Percentiles rank a stretch among this genome's conserved stretches.
phyloP scores from a whole-genome alignment of 225 moss, liverwort and hornwort genomes.

The Takakia lepidozioides region DNA sequence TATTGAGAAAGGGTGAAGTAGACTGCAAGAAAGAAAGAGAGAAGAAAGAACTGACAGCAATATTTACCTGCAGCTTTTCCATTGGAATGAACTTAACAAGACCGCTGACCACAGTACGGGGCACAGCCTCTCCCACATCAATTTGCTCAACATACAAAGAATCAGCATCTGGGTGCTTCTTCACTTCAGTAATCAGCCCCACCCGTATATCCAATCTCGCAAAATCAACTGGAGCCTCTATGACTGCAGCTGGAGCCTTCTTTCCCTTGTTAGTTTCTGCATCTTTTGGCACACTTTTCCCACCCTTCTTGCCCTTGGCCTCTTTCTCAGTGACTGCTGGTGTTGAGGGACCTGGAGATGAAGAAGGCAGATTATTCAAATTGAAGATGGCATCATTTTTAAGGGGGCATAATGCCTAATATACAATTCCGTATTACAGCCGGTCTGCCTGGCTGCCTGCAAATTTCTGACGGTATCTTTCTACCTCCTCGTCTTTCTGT shows the following conservation, averaged over 20 bases:
- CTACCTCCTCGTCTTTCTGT: slow-evolving; percentile 83
- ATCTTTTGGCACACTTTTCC: too few relatives aligned
- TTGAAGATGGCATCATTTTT: too few relatives aligned
- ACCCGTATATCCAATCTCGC: slow-evolving; percentile 80
- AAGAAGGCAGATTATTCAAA: too few relatives aligned
- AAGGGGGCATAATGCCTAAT: too few relatives aligned
- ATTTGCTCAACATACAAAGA: slow-evolving; percentile 58
- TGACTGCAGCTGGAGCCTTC: slow-evolving; percentile 28
- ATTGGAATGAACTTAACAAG: slow-evolving; percentile 82
- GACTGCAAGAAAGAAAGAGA: too few relatives aligned
- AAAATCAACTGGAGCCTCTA: slow-evolving; percentile 56
- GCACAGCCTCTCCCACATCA: slow-evolving; percentile 48
- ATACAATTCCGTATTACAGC: too few relatives aligned
- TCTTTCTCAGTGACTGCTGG: slow-evolving; percentile 19
- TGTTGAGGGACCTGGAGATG: background rate
- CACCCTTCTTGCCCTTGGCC: slow-evolving; percentile 45
- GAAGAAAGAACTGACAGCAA: too few relatives aligned
- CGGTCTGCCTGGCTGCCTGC: slow-evolving; percentile 92
- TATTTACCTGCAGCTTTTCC: slow-evolving; percentile 75
- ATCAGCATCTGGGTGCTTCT: slow-evolving; percentile 59
- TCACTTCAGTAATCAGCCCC: slow-evolving; percentile 62
- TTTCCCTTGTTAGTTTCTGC: slow-evolving; percentile 11
- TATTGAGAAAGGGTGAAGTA: too few relatives aligned
- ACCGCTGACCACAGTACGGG: slow-evolving; percentile 54
- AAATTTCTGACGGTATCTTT: slow-evolving; percentile 60